Percentiles rank a stretch among this genome's conserved stretches.
These are phyloP conservation scores for Lasiosphaeria miniovina DNA, from an alignment of 495 filamentous ascomycete species.

Conservation along the genomic window DNA sequence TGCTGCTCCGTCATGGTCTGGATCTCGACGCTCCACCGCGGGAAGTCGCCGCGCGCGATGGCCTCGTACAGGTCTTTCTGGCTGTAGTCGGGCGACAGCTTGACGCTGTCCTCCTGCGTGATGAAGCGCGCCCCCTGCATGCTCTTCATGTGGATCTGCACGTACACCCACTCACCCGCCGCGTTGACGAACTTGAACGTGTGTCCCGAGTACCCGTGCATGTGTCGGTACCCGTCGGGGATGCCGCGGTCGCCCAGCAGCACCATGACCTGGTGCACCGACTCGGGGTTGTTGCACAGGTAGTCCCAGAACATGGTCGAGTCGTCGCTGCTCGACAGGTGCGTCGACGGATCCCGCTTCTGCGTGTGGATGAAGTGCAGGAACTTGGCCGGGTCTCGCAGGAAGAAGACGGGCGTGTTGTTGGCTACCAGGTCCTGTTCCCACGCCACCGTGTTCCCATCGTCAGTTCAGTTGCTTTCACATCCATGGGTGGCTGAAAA, in stretches of 20 bases:
- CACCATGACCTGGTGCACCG: constrained; percentile 68
- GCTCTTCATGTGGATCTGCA: constrained; percentile 66
- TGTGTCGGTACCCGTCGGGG: constrained; percentile 63
- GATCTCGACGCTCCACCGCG: constrained; percentile 69
- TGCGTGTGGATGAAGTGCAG: constrained; percentile 74
- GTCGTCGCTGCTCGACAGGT: constrained; percentile 38
- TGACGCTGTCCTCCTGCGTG: constrained; percentile 61
- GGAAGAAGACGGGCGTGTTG: constrained; percentile 74
- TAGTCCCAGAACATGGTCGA: constrained; percentile 50
- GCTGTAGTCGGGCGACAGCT: constrained; percentile 62
- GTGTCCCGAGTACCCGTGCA: constrained; percentile 70
- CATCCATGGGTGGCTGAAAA: no score
- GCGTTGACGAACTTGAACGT: constrained; percentile 68
- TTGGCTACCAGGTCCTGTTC: constrained; percentile 64
- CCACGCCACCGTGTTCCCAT: no score
- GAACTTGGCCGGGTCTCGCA: constrained; percentile 73
- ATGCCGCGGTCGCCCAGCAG: constrained; percentile 71
- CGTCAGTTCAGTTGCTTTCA: no score
- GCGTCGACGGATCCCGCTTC: constrained; percentile 69
- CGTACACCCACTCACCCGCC: constrained; percentile 61
- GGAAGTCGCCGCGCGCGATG: constrained; percentile 62
- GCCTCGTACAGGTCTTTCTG: constrained; percentile 69
- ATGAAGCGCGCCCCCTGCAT: constrained; percentile 65
- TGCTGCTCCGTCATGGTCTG: constrained; percentile 68
- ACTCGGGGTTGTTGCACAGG: constrained; percentile 55